Evolutionary conservation across 1,284 basidiomycete species (phyloP).

Genomic region (Pterulicium gracile): DNA sequence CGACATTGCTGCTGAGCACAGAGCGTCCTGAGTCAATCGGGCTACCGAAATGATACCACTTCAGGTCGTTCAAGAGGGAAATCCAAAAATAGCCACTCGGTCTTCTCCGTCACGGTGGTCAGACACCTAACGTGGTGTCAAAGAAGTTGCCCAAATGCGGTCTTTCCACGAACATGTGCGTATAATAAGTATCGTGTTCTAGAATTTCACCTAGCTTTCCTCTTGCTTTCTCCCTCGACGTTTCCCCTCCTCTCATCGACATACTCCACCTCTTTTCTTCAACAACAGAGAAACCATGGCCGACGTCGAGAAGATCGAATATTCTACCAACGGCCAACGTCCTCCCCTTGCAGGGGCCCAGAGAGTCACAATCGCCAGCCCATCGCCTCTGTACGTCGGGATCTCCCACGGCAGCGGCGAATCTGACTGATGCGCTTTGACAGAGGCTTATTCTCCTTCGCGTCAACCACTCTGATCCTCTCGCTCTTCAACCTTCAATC

Average conservation of each 20-base stretch:
- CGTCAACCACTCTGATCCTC: conserved; percentile 62
- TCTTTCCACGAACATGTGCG: no score
- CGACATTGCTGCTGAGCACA: no score
- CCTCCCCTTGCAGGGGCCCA: neutral
- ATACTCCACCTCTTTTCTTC: neutral
- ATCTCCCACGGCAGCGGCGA: neutral
- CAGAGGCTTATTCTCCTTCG: conserved; percentile 57
- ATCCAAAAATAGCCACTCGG: no score
- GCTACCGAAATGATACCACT: no score
- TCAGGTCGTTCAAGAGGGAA: no score
- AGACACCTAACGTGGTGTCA: no score
- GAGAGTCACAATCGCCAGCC: neutral
- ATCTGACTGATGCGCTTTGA: conserved; percentile 2
- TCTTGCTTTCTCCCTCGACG: neutral
- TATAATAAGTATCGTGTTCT: no score
- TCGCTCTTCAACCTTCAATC: conserved; percentile 55
- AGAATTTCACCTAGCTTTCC: neutral
- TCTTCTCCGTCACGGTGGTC: no score
- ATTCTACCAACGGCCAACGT: neutral
- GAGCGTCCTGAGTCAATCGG: no score
- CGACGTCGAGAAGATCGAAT: neutral
- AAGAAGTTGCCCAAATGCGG: no score
- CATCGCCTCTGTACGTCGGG: neutral
- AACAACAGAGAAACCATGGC: neutral
- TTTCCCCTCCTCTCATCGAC: neutral